Base-by-base conservation (phyloP, 148 eudicot genomes). In the Rhododendron molle region DNA sequence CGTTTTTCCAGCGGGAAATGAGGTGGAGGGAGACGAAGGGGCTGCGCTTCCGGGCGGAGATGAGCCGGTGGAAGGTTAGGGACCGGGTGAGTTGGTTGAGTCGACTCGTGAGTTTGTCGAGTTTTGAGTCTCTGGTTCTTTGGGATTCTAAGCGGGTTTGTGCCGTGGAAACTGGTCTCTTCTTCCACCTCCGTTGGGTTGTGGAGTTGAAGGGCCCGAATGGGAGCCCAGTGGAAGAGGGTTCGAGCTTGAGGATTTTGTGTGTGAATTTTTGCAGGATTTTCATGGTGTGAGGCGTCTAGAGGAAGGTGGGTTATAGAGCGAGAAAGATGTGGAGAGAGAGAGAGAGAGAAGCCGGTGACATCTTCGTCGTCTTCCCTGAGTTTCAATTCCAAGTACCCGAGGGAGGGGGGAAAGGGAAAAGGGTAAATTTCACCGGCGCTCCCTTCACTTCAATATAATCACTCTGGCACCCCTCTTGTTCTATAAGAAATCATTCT, bases 71-170 rank as follows among this genome's bases (percentile, higher is more conserved):
- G 91, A 95, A 89, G 50, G 81, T 85, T 89, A 90, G 93, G 83
- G 91, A 88, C 85, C 91, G 89, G 50, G 52, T 90, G 81, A 95
- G 90, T 34, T 92, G 91, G 87, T 89, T 86, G 86, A 67, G 80
- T 2, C 82, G 90, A 82, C 78, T 8, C 6, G 83, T 87, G 14
- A 93, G 79, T 1, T 69, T 86, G 85, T 95, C 97, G 74, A 95
- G 92, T 78, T 92, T 93, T 12, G 88, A 87, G 92, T 94, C 97
- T 32, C 93, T 87, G 89, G 93, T 93, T 82, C 96, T 71, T 71
- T 71, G 92, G 86, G 78, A 86, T 82, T 95, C 92, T 30, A 94
- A 78, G 23, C 98, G 97, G 89, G 94, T 92, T 86, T 89, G 96
- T 18, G 98, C 97, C 0, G 96, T 94, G 84, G 83, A 62, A 2